Conservation (phyloP, 495 filamentous ascomycete species). For the Hamigera avellanea region DNA sequence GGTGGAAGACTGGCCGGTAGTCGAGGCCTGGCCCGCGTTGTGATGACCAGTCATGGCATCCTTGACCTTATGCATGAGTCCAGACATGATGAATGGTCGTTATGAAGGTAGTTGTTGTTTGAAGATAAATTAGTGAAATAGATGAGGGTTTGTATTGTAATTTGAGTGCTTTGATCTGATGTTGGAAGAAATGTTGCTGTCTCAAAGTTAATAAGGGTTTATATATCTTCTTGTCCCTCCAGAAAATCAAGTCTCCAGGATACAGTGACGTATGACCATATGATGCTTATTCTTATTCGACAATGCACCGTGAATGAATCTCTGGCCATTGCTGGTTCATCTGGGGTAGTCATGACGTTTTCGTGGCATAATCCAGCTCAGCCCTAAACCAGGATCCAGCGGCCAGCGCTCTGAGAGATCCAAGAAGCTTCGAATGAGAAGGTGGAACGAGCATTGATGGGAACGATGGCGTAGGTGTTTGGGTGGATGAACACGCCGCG, state of each 20-base stretch:
- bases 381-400: neutral
- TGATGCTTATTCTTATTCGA: neutral
- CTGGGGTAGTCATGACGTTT: constrained; percentile 13
- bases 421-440: neutral
- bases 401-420: neutral
- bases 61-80: constrained; percentile 63
- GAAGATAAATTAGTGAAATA: neutral
- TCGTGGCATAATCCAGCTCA: constrained; percentile 2
- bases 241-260: neutral
- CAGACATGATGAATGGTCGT: constrained; percentile 43
- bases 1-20: neutral
- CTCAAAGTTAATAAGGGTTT: neutral
- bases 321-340: neutral
- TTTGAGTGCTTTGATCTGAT: neutral
- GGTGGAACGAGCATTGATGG: too few relatives aligned
- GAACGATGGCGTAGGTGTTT: too few relatives aligned
- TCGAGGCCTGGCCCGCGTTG: constrained; percentile 16
- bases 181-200: too few relatives aligned
- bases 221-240: neutral
- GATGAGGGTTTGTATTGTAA: neutral
- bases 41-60: constrained; percentile 42
- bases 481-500: too few relatives aligned
- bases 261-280: neutral
- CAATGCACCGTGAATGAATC: neutral
- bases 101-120: neutral